These are phyloP conservation scores for Kluyveromyces wickerhamii DNA, from an alignment of 805 yeast species.

Conservation along the genomic window DNA sequence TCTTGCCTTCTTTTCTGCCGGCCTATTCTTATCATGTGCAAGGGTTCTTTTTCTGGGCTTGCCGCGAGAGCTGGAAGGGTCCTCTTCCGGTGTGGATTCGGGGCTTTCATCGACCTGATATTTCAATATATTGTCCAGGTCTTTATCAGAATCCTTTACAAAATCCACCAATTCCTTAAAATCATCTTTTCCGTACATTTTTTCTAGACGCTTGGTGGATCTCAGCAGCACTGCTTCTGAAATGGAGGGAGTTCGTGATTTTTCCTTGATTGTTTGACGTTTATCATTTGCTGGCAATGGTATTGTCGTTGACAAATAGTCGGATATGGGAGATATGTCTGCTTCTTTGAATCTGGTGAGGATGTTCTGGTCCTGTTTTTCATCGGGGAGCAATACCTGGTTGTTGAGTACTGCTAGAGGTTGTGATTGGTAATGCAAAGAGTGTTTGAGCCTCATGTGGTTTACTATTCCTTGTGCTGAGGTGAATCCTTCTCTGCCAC, in stretches of 20 bases:
- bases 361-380: constrained; percentile 21
- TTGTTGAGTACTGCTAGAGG: constrained; percentile 65
- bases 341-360: constrained; percentile 22
- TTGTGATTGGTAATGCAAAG: constrained; percentile 61
- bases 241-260: background rate
- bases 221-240: background rate
- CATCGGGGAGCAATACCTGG: constrained; percentile 41
- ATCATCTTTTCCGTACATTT: constrained; percentile 22
- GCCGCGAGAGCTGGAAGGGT: background rate
- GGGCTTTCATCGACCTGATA: constrained; percentile 2
- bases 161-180: constrained; percentile 22
- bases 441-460: constrained; percentile 68
- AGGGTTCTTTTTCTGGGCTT: constrained; percentile 6
- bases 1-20: constrained; percentile 24
- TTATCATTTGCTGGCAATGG: constrained; percentile 1
- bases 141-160: constrained; percentile 24
- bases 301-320: constrained; percentile 23
- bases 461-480: constrained; percentile 76
- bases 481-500: constrained; percentile 62
- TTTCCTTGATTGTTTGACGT: constrained; percentile 1
- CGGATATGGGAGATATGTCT: constrained; percentile 19
- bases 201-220: constrained; percentile 18
- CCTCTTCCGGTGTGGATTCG: constrained; percentile 7
- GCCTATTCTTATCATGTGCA: constrained; percentile 16
- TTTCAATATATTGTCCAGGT: constrained; percentile 15